A percentile compares a stretch with the other conserved stretches of the same genome.
Conservation (phyloP, 192 early-diverging fungal genomes). For the Coemansia sp. region DNA sequence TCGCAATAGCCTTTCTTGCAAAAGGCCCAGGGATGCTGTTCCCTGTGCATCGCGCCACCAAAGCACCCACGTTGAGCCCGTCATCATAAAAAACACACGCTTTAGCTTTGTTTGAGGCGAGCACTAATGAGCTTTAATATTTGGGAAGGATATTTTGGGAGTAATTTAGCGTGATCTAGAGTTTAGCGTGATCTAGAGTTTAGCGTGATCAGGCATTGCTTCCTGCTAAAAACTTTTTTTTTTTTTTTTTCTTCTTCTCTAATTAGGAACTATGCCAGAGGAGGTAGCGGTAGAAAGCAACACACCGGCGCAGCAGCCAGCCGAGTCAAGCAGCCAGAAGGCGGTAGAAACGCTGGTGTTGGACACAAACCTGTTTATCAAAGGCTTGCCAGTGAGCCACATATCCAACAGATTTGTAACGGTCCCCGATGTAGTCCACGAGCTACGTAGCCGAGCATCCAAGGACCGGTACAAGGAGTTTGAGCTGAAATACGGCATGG, state of each 20-base stretch:
- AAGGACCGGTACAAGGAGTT: constrained; percentile 52
- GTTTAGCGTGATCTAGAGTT: too few relatives aligned
- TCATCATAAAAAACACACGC: too few relatives aligned
- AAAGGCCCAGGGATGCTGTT: constrained; percentile 42
- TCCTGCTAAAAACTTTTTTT: neutral
- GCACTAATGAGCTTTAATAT: too few relatives aligned
- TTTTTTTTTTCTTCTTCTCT: neutral
- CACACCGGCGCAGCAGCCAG: constrained; percentile 3
- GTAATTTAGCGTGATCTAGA: too few relatives aligned
- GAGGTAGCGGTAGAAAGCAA: constrained; percentile 5
- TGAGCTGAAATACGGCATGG: constrained; percentile 21
- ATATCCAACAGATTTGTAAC: constrained; percentile 77
- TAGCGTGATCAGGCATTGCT: too few relatives aligned
- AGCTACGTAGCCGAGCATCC: constrained; percentile 76
- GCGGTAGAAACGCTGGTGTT: constrained; percentile 58
- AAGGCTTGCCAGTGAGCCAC: constrained; percentile 57
- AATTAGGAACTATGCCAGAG: neutral
- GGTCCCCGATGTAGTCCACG: constrained; percentile 80
- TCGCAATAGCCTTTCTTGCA: constrained; percentile 47
- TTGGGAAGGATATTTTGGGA: too few relatives aligned
- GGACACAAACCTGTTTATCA: constrained; percentile 75
- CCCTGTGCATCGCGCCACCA: constrained; percentile 55
- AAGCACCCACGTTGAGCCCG: constrained; percentile 49
- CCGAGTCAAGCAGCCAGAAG: constrained; percentile 29
- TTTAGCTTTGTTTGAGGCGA: too few relatives aligned